These are phyloP conservation scores for Phytopythium vexans DNA, from an alignment of 352 stramenopile genomes.

Conservation along the genomic window DNA sequence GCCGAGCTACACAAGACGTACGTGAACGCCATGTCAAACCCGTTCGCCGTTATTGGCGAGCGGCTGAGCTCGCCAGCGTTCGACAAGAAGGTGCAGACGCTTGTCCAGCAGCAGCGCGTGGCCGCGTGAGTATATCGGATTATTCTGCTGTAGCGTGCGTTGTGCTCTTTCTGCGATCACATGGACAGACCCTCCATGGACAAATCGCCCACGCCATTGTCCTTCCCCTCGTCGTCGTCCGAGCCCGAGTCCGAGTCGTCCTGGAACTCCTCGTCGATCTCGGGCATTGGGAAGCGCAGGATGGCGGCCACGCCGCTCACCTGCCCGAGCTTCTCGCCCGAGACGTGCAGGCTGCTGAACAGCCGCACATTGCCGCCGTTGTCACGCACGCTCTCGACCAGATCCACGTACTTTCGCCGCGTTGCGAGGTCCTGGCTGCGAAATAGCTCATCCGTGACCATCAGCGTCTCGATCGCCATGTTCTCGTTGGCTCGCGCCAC, in stretches of 20 bases:
- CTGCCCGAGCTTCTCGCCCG: conserved; percentile 93
- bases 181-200: conserved; percentile 60
- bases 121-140: conserved; percentile 1
- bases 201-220: conserved; percentile 58
- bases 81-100: conserved; percentile 73
- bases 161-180: conserved; percentile 12
- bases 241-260: conserved; percentile 45
- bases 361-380: conserved; percentile 91
- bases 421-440: conserved; percentile 86
- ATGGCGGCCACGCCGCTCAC: conserved; percentile 95
- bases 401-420: conserved; percentile 91
- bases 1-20: conserved; percentile 82
- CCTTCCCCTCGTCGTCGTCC: conserved; percentile 31
- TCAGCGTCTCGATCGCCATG: conserved; percentile 92
- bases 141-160: neutral
- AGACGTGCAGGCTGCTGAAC: conserved; percentile 95
- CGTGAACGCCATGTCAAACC: conserved; percentile 85
- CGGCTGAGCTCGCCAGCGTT: conserved; percentile 77
- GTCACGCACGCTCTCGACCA: conserved; percentile 93
- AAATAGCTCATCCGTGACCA: conserved; percentile 96
- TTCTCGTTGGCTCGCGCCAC: conserved; percentile 90
- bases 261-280: conserved; percentile 92
- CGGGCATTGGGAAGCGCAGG: conserved; percentile 94
- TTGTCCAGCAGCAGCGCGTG: conserved; percentile 72
- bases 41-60: conserved; percentile 79